Conservation (phyloP, 495 filamentous ascomycete species). For the Daldinia decipiens region DNA sequence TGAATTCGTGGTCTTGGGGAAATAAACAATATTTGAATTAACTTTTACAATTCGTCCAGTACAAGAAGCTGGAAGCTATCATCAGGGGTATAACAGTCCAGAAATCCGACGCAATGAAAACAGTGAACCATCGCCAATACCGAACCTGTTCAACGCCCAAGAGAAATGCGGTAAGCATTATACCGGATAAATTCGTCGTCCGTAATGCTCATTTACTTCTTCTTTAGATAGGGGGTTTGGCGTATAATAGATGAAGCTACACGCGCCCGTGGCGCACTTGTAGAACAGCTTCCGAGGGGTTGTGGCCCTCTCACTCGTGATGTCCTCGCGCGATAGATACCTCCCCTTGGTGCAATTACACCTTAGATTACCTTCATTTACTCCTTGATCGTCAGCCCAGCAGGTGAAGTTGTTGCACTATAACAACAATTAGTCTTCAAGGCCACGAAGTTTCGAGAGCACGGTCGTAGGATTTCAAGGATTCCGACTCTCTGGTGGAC, state of each 20-base stretch:
- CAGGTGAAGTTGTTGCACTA: conserved; percentile 15
- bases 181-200: conserved; percentile 7
- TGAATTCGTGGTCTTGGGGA: conserved; percentile 5
- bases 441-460: no score
- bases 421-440: no score
- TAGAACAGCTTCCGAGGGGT: conserved; percentile 21
- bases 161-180: no score
- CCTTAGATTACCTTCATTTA: no score
- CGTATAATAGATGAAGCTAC: no score
- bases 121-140: background rate
- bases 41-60: background rate
- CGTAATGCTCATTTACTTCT: conserved; percentile 26
- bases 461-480: no score
- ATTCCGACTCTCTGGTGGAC: no score
- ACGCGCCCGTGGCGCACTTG: conserved; percentile 29
- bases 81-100: background rate
- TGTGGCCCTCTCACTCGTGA: background rate
- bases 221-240: background rate
- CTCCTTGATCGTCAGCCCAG: conserved; percentile 24
- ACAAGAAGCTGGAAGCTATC: background rate
- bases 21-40: background rate
- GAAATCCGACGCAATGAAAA: background rate
- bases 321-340: conserved; percentile 22
- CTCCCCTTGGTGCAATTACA: no score
- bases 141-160: background rate